Evolutionary conservation across 2,329 filamentous ascomycete species (phyloP).

Genomic region (Emergomyces africanus): DNA sequence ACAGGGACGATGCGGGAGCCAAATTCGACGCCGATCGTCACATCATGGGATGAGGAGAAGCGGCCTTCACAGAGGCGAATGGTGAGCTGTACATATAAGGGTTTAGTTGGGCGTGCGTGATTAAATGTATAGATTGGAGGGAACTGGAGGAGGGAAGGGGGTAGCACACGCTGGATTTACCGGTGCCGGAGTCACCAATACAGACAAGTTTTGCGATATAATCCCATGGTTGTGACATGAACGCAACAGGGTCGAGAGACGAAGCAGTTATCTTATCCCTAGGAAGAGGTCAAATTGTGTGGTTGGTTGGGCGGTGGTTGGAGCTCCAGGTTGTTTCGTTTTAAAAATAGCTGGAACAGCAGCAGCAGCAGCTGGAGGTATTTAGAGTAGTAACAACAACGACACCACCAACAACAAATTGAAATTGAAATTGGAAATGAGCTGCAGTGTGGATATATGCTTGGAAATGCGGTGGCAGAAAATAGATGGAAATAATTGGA

Average conservation of each 20-base stretch:
- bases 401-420: not conserved
- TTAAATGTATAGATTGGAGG: not conserved
- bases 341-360: not conserved
- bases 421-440: not conserved
- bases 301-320: not conserved
- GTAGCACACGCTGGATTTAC: slow-evolving; percentile 61
- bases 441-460: no score
- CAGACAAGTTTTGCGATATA: slow-evolving; percentile 98
- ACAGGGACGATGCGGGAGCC: slow-evolving; percentile 87
- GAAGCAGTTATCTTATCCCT: not conserved
- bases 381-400: no score
- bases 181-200: slow-evolving; percentile 91
- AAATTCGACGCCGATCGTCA: slow-evolving; percentile 95
- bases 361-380: not conserved
- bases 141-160: slow-evolving; percentile 7
- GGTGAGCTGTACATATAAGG: slow-evolving; percentile 49
- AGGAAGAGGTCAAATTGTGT: not conserved
- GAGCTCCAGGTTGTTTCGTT: not conserved
- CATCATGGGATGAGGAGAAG: slow-evolving; percentile 88
- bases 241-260: slow-evolving; percentile 11
- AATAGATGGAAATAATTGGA: not conserved
- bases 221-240: slow-evolving; percentile 62
- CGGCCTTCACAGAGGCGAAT: slow-evolving; percentile 94
- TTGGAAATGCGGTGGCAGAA: not conserved
- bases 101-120: not conserved